Percentiles rank a stretch among this genome's conserved stretches.
These are phyloP conservation scores for Calonectria ilicicola DNA, from an alignment of 2,329 filamentous ascomycete species.

Conservation along the genomic window DNA sequence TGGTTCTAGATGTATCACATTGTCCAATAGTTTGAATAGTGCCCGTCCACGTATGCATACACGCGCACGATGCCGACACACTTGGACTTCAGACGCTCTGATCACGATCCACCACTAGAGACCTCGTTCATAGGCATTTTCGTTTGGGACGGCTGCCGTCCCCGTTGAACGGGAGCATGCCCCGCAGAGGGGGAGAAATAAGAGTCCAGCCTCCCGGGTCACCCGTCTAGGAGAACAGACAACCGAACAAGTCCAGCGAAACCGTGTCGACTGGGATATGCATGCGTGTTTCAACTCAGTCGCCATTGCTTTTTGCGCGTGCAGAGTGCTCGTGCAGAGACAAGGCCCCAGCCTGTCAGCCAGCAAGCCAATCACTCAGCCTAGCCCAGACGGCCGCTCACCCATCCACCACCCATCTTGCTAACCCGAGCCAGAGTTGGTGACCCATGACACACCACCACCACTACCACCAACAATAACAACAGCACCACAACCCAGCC, in stretches of 20 bases:
- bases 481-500: not conserved
- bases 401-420: constrained; percentile 33
- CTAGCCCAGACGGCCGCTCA: constrained; percentile 25
- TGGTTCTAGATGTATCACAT: not conserved
- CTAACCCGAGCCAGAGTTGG: constrained; percentile 20
- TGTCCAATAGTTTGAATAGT: constrained; percentile 3
- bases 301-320: constrained; percentile 6
- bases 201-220: constrained; percentile 38
- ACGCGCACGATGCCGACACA: not conserved
- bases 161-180: constrained; percentile 38
- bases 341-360: constrained; percentile 28
- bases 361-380: constrained; percentile 30
- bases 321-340: constrained; percentile 8
- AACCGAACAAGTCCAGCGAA: constrained; percentile 22
- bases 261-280: constrained; percentile 8
- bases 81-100: not conserved
- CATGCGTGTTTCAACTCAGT: constrained; percentile 16
- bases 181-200: constrained; percentile 35
- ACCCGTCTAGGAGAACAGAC: constrained; percentile 36
- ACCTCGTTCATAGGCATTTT: constrained; percentile 6
- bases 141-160: constrained; percentile 36
- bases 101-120: constrained; percentile 12
- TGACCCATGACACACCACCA: constrained; percentile 24
- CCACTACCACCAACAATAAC: not conserved
- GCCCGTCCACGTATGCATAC: constrained; percentile 16